Conservation (phyloP, 441 rosid genomes). For the Daphne laureola region DNA sequence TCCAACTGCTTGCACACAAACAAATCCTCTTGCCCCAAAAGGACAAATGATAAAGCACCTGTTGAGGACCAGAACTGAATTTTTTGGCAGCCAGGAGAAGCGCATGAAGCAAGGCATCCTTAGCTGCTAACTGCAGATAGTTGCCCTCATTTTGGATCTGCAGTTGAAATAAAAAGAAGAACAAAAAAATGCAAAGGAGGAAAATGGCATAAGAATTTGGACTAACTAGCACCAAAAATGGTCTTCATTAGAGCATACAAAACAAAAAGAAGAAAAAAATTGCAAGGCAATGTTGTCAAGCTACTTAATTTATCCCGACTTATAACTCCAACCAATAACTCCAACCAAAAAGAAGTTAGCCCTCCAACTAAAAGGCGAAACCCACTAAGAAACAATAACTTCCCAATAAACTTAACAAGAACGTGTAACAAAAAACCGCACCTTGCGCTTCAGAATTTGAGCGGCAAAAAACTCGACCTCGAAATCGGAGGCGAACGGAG, state of each 20-base stretch:
- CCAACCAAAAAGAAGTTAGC: not conserved
- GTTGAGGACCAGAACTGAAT: constrained; percentile 89
- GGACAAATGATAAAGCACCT: constrained; percentile 47
- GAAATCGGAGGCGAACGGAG: constrained; percentile 38
- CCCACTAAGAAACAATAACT: too few relatives aligned
- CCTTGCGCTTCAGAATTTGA: constrained; percentile 94
- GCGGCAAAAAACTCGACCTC: constrained; percentile 94
- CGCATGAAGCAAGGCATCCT: constrained; percentile 79
- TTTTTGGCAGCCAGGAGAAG: constrained; percentile 78
- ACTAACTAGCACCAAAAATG: too few relatives aligned
- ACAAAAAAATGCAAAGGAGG: not conserved
- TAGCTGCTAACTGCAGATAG: constrained; percentile 56
- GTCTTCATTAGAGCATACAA: too few relatives aligned
- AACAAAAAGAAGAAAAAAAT: too few relatives aligned
- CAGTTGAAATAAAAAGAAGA: constrained; percentile 14
- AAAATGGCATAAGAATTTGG: too few relatives aligned
- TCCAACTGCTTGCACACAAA: not conserved
- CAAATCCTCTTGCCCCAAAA: not conserved
- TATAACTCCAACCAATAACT: too few relatives aligned
- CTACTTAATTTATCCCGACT: not conserved
- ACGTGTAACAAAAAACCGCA: constrained; percentile 1
- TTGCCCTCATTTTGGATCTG: constrained; percentile 92
- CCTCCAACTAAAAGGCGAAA: too few relatives aligned
- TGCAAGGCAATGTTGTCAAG: too few relatives aligned
- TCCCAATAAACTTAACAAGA: too few relatives aligned